phyloP scores from a whole-genome alignment of 1,284 basidiomycete species.

The Cerrena zonata region DNA sequence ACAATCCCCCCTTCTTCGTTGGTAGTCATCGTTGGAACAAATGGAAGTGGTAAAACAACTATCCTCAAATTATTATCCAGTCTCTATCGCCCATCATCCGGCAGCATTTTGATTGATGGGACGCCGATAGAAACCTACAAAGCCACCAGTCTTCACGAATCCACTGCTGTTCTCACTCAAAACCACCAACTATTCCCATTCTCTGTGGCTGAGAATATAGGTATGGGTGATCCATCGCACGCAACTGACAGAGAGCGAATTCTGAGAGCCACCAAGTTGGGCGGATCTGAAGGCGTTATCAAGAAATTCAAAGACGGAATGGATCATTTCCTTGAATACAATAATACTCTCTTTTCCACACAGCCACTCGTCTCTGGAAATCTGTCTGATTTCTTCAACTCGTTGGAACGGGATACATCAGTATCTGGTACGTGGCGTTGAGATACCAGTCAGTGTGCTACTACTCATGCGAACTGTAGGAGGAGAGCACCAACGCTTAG shows the following conservation, averaged over 20 bases:
- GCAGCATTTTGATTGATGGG: slow-evolving; percentile 57
- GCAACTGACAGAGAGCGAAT: slow-evolving; percentile 13
- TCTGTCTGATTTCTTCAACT: slow-evolving; percentile 8
- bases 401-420: slow-evolving; percentile 5
- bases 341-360: neutral
- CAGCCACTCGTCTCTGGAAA: neutral
- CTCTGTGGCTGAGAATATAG: slow-evolving; percentile 68
- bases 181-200: slow-evolving; percentile 67
- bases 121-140: slow-evolving; percentile 48
- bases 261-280: neutral
- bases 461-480: slow-evolving; percentile 2
- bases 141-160: slow-evolving; percentile 49
- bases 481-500: slow-evolving; percentile 15
- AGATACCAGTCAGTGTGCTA: neutral
- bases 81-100: slow-evolving; percentile 58
- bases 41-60: slow-evolving; percentile 70
- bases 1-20: slow-evolving; percentile 37
- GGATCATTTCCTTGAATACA: neutral
- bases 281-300: neutral
- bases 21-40: slow-evolving; percentile 65
- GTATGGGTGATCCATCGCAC: slow-evolving; percentile 54
- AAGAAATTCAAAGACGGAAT: neutral
- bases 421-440: slow-evolving; percentile 9
- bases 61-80: slow-evolving; percentile 63
- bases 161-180: slow-evolving; percentile 63